These are phyloP conservation scores for Aspergillus nanangensis DNA, from an alignment of 495 filamentous ascomycete genomes.

Conservation along the genomic window DNA sequence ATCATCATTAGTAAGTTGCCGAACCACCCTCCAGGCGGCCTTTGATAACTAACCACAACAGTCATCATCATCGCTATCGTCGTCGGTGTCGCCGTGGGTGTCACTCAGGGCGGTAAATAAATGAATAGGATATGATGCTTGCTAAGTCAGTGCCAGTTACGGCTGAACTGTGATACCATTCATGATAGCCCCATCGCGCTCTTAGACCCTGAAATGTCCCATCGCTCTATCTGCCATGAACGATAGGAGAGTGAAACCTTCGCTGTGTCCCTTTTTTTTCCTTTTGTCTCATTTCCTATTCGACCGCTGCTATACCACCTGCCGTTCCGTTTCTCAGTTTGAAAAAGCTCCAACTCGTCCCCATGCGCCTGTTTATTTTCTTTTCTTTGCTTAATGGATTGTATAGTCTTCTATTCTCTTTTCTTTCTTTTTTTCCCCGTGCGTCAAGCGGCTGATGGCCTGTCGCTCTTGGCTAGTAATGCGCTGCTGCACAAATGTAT, in stretches of 20 bases:
- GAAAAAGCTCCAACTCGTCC: neutral
- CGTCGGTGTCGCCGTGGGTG: conserved; percentile 46
- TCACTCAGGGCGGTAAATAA: conserved; percentile 36
- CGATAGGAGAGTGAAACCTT: no score
- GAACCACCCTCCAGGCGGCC: conserved; percentile 1
- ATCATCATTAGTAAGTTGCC: conserved; percentile 76
- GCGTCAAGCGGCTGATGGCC: conserved; percentile 7
- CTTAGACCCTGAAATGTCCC: no score
- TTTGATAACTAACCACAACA: conserved; percentile 9
- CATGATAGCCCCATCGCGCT: no score
- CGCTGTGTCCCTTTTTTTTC: neutral
- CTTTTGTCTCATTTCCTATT: conserved; percentile 2
- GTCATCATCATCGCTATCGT: conserved; percentile 49
- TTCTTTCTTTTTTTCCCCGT: conserved; percentile 9
- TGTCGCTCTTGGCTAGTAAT: conserved; percentile 18
- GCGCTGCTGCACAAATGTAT: conserved; percentile 30
- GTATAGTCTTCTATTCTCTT: neutral
- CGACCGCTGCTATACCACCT: conserved; percentile 9
- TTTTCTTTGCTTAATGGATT: neutral
- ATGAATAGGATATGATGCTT: no score
- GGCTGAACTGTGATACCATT: no score
- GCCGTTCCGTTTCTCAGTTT: neutral
- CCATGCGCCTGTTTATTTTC: neutral
- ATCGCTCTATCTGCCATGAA: no score
- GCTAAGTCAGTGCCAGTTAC: no score